Evolutionary conservation across 306 rosid genomes (phyloP).

Genomic region (Acacia melanoxylon): DNA sequence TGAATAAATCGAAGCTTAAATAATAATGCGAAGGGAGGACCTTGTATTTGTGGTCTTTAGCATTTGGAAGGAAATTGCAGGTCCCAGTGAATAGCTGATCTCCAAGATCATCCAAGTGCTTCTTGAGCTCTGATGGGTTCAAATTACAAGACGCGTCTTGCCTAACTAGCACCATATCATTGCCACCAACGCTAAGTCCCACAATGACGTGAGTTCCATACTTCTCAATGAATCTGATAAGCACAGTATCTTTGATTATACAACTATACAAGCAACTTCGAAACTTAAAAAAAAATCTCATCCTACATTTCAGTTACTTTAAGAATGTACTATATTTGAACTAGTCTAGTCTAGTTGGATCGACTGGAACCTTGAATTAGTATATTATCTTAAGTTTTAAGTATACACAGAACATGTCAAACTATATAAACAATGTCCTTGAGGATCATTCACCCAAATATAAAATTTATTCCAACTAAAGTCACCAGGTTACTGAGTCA

Average conservation of each 20-base stretch:
- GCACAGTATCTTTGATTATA: background rate
- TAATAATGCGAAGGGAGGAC: conserved; percentile 27
- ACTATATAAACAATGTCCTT: background rate
- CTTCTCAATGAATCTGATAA: conserved; percentile 74
- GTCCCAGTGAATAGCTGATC: conserved; percentile 87
- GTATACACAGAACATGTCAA: conserved; percentile 5
- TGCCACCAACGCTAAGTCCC: conserved; percentile 84
- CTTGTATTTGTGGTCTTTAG: conserved; percentile 66
- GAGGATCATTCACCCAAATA: background rate
- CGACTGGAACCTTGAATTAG: background rate
- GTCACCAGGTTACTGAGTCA: conserved; percentile 15
- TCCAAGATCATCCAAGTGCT: conserved; percentile 79
- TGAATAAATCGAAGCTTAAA: conserved; percentile 15
- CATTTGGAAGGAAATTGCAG: conserved; percentile 68
- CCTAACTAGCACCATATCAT: conserved; percentile 70
- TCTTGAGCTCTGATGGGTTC: conserved; percentile 66
- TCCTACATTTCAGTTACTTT: background rate
- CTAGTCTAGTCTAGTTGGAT: background rate
- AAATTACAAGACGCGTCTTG: conserved; percentile 67
- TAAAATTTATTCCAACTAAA: background rate
- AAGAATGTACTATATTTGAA: background rate
- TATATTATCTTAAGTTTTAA: background rate
- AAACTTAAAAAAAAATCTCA: background rate
- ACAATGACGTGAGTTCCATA: conserved; percentile 94
- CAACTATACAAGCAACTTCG: conserved; percentile 15